Conservation (phyloP, 202 grass and related monocot genomes). For the Bolboschoenoplectus hybrid region DNA sequence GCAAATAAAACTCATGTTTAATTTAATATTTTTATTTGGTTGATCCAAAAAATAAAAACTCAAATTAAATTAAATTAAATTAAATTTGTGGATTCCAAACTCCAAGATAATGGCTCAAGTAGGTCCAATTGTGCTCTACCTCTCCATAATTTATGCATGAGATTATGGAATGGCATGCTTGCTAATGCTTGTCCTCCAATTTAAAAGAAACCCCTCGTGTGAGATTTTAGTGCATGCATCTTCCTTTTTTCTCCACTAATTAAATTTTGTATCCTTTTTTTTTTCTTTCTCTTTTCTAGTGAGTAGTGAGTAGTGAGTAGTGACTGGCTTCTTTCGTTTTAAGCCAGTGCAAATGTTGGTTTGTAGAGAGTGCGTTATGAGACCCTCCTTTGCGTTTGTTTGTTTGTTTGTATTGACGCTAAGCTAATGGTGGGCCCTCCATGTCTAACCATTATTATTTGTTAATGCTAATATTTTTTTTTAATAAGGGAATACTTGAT, state of each 20-base stretch:
- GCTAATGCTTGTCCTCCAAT: slow-evolving; percentile 23
- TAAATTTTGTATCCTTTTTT: no score
- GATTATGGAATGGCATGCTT: slow-evolving; percentile 40
- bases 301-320: slow-evolving; percentile 26
- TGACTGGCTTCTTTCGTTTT: slow-evolving; percentile 42
- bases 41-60: not conserved
- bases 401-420: slow-evolving; percentile 33
- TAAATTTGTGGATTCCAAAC: not conserved
- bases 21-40: not conserved
- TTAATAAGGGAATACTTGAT: not conserved
- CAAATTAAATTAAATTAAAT: not conserved
- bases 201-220: slow-evolving; percentile 27
- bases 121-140: not conserved
- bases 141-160: slow-evolving; percentile 41
- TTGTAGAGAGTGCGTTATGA: slow-evolving; percentile 24
- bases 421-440: slow-evolving; percentile 33
- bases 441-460: not conserved
- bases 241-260: slow-evolving; percentile 25
- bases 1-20: not conserved
- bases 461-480: not conserved
- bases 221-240: slow-evolving; percentile 37
- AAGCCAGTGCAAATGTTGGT: slow-evolving; percentile 40
- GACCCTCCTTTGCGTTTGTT: slow-evolving; percentile 29
- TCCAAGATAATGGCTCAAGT: slow-evolving; percentile 33
- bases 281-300: slow-evolving; percentile 8